Conservation (phyloP, 2,329 filamentous ascomycete species). For the Clarireedia homoeocarpa region DNA sequence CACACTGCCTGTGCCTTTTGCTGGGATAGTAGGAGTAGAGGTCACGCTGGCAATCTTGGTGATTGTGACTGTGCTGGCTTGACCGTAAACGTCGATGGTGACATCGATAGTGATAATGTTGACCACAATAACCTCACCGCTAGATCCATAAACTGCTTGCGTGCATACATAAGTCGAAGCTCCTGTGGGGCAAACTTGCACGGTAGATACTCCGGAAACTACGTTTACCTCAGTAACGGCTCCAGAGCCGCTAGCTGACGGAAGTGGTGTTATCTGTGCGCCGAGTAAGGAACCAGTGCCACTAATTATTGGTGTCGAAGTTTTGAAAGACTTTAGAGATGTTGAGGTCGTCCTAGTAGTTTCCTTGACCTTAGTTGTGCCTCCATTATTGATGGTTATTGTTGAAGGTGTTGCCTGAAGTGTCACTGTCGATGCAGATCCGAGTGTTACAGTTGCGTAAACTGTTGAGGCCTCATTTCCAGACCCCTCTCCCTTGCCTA, state of each 20-base stretch:
- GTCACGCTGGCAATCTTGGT: slow-evolving; percentile 3
- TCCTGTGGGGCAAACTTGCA: slow-evolving; percentile 7
- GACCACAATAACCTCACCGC: slow-evolving; percentile 1
- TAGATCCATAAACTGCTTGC: slow-evolving; percentile 2
- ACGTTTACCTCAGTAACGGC: slow-evolving; percentile 8
- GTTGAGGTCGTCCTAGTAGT: background rate
- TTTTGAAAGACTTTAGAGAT: slow-evolving; percentile 1
- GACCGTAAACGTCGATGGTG: background rate
- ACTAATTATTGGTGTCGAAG: background rate
- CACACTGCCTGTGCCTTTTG: background rate
- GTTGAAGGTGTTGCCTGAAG: background rate
- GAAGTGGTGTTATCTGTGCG: background rate
- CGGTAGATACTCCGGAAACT: slow-evolving; percentile 5
- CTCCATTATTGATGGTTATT: background rate
- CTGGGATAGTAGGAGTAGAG: slow-evolving; percentile 5
- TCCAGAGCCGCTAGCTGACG: background rate
- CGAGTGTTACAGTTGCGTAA: background rate
- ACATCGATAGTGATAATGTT: slow-evolving; percentile 8
- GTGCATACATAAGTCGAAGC: slow-evolving; percentile 4
- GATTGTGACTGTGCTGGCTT: slow-evolving; percentile 2
- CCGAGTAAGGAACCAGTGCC: slow-evolving; percentile 1
- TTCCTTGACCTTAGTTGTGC: background rate
- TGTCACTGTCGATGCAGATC: background rate
- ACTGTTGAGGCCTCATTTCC: background rate
- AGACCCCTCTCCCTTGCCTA: background rate